Percentiles rank a stretch among this genome's conserved stretches.
These are phyloP conservation scores for Aspergillus sp. DNA, from an alignment of 2,329 filamentous ascomycete species.

Conservation along the genomic window DNA sequence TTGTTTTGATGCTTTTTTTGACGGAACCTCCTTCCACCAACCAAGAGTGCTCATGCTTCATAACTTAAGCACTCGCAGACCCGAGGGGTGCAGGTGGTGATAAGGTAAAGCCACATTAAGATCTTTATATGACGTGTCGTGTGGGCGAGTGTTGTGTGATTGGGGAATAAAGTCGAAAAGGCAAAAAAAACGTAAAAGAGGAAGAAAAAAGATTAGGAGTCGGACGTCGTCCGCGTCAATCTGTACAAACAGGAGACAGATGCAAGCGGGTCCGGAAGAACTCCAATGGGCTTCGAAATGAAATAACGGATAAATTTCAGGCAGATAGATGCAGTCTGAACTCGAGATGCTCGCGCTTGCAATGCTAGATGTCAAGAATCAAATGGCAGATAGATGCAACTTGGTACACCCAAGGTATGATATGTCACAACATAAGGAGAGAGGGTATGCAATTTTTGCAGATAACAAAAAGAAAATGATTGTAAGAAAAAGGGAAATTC, in stretches of 20 bases:
- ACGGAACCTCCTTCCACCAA: constrained; percentile 21
- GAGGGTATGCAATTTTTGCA: constrained; percentile 37
- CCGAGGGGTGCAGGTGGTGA: constrained; percentile 4
- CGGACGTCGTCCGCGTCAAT: not conserved
- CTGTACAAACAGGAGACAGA: not conserved
- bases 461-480: constrained; percentile 21
- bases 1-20: constrained; percentile 17
- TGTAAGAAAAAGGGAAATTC: constrained; percentile 6
- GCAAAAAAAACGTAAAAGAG: constrained; percentile 3
- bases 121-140: constrained; percentile 12
- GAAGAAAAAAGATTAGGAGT: constrained; percentile 9
- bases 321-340: constrained; percentile 27
- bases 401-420: constrained; percentile 31
- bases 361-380: constrained; percentile 45
- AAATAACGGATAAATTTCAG: constrained; percentile 16
- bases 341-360: constrained; percentile 46
- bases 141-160: not conserved
- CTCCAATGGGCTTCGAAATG: constrained; percentile 14
- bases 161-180: constrained; percentile 5
- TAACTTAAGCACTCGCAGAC: not conserved
- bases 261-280: constrained; percentile 2
- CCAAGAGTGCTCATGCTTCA: constrained; percentile 8
- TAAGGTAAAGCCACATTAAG: constrained; percentile 24
- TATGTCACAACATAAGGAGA: constrained; percentile 31
- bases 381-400: constrained; percentile 34